A percentile compares a stretch with the other conserved stretches of the same genome.
Evolutionary conservation across 2,329 filamentous ascomycete species (phyloP).

Genomic region (Paraphoma sp.): DNA sequence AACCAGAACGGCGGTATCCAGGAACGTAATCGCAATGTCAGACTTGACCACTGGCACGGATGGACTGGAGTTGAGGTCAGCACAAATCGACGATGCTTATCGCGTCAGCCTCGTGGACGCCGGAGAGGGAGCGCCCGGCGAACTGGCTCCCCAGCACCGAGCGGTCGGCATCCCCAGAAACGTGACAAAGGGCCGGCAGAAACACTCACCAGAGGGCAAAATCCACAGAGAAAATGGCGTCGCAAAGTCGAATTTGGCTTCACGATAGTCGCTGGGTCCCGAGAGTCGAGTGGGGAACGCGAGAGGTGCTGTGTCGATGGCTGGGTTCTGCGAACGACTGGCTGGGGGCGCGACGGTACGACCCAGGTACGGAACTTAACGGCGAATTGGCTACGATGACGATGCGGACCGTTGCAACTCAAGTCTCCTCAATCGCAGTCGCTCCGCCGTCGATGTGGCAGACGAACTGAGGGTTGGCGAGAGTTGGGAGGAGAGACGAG

Average conservation of each 20-base stretch:
- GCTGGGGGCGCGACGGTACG: background rate
- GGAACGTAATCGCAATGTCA: slow-evolving; percentile 1
- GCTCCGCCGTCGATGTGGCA: background rate
- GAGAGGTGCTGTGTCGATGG: background rate
- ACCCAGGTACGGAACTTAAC: background rate
- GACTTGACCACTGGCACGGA: slow-evolving; percentile 22
- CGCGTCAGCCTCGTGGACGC: slow-evolving; percentile 11
- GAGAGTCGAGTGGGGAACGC: background rate
- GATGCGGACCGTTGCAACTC: background rate
- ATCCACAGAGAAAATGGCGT: background rate
- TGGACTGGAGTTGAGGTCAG: slow-evolving; percentile 15
- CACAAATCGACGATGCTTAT: slow-evolving; percentile 6
- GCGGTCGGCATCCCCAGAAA: slow-evolving; percentile 15
- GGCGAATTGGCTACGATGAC: background rate
- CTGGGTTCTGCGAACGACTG: background rate
- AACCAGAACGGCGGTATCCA: slow-evolving; percentile 5
- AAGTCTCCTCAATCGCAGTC: background rate
- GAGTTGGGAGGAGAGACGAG: slow-evolving; percentile 1
- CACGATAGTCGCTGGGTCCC: background rate
- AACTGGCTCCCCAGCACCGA: slow-evolving; percentile 18
- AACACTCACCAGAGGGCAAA: slow-evolving; percentile 14
- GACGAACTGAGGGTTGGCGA: slow-evolving; percentile 1
- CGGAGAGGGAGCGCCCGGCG: slow-evolving; percentile 15
- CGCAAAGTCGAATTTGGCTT: background rate
- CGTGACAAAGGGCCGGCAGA: slow-evolving; percentile 2